A percentile compares a stretch with the other conserved stretches of the same genome.
phyloP scores from a whole-genome alignment of 225 moss, liverwort and hornwort species.

The Physcomitrium patens region DNA sequence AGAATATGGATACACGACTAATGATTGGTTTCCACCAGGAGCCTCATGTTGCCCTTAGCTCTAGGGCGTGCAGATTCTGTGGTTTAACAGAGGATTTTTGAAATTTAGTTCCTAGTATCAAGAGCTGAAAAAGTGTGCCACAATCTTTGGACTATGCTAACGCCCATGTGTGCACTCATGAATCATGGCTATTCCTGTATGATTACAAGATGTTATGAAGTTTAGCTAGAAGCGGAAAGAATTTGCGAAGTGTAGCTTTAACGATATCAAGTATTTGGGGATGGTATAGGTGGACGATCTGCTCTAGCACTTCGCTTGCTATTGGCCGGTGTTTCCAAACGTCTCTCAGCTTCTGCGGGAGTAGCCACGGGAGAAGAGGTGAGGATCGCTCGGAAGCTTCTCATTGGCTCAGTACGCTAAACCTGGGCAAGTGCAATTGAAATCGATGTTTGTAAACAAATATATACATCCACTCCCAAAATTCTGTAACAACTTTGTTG shows the following conservation, averaged over 20 bases:
- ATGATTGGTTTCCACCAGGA: too few relatives aligned
- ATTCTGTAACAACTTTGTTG: too few relatives aligned
- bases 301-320: constrained; percentile 72
- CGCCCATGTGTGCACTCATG: too few relatives aligned
- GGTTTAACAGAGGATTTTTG: not conserved
- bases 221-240: not conserved
- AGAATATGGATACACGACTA: too few relatives aligned
- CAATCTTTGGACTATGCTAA: too few relatives aligned
- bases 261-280: not conserved
- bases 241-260: not conserved
- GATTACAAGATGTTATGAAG: not conserved
- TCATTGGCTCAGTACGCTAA: not conserved
- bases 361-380: constrained; percentile 76
- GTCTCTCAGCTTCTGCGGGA: constrained; percentile 65
- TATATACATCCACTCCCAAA: too few relatives aligned
- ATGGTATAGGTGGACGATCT: constrained; percentile 59
- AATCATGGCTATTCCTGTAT: not conserved
- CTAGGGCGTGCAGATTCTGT: constrained; percentile 5
- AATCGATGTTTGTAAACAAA: too few relatives aligned
- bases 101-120: not conserved
- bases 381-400: constrained; percentile 15
- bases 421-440: not conserved
- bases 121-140: not conserved
- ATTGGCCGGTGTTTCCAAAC: constrained; percentile 62
- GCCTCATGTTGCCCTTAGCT: not conserved